phyloP scores from a whole-genome alignment of 1,284 basidiomycete genomes.

The Malassezia yamatoensis region DNA sequence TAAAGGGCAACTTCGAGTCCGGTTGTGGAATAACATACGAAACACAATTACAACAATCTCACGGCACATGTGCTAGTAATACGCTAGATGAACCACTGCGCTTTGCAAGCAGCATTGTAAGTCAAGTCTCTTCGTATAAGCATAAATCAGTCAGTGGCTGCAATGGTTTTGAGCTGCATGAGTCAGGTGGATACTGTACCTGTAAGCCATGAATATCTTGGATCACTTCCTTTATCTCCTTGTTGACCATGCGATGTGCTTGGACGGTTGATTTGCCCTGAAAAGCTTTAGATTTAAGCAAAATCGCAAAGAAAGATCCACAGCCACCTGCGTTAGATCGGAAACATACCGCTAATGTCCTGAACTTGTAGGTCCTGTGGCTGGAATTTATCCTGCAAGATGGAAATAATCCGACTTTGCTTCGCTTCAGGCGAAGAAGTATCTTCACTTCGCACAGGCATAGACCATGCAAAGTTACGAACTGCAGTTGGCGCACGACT shows the following conservation, averaged over 20 bases:
- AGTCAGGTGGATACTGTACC: conserved; percentile 53
- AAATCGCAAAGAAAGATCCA: conserved; percentile 88
- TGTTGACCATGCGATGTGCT: conserved; percentile 84
- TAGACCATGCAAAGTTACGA: neutral
- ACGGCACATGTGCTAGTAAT: no score
- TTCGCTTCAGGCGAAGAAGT: conserved; percentile 6
- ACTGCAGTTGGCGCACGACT: no score
- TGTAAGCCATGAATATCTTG: conserved; percentile 85
- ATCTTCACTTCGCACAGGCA: neutral
- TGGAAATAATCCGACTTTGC: conserved; percentile 8
- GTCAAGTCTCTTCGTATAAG: no score
- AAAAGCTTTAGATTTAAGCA: conserved; percentile 73
- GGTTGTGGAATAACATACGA: no score
- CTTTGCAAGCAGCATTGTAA: no score
- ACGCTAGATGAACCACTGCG: no score
- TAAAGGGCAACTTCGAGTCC: no score
- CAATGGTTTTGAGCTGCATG: conserved; percentile 10
- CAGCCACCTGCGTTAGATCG: conserved; percentile 60
- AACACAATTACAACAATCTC: no score
- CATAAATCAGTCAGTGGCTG: neutral
- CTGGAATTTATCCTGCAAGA: conserved; percentile 52
- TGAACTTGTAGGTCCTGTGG: conserved; percentile 51
- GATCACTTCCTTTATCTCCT: conserved; percentile 79
- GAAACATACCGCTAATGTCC: conserved; percentile 51
- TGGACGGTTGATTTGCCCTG: conserved; percentile 76